Evolutionary conservation across 202 grass and related monocot species (phyloP), one percentile per base, ranked within the genome.

Genomic region (Musa balbisiana): DNA sequence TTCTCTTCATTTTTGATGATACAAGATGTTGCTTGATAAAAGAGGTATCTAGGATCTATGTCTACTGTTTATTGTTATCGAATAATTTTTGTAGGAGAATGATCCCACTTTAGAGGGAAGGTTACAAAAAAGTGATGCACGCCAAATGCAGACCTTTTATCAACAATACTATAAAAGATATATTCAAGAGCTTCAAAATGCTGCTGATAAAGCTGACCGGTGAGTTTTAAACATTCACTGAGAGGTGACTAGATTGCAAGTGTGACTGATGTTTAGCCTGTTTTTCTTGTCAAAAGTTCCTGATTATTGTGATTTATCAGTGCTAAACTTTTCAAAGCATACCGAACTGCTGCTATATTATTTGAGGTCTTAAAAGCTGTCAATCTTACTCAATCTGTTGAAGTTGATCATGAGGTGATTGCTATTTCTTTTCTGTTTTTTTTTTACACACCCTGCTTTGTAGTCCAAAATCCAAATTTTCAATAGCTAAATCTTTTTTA

Each of bases 351-450:
- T 78, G 73, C 66, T 71, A 87, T 98, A 81, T 78, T 98, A 24
- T 98, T 98, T 82, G 94, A 98, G 82, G 94, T 98, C 51, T 91
- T 98, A 83, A 84, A 81, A 81, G 90, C 90, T 55, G 90, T 98
- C 76, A 98, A 92, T 88, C 79, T 89, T 71, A 84, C 80, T 43
- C 82, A 93, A 73, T 70, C 88, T 69, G 84, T 93, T 82, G 87
- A 98, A 88, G 86, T 98, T 76, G 94, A 98, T 73, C 81, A 91
- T 80, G 90, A 93, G 94, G 94, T 91, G 80, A 65, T 24, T 76
- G 62, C 81, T 83, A 60, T 23, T 71, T 81, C 64, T 16, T 11
- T 27, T 80, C 73, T 82, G n/a, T 49, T 80, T 19, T n/a, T 19
- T n/a, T 71, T 60, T 83, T 63, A 17, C 14, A 53, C 79, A 52